phyloP scores from a whole-genome alignment of 768 basidiomycete genomes.

The Mycena albidolilacea region DNA sequence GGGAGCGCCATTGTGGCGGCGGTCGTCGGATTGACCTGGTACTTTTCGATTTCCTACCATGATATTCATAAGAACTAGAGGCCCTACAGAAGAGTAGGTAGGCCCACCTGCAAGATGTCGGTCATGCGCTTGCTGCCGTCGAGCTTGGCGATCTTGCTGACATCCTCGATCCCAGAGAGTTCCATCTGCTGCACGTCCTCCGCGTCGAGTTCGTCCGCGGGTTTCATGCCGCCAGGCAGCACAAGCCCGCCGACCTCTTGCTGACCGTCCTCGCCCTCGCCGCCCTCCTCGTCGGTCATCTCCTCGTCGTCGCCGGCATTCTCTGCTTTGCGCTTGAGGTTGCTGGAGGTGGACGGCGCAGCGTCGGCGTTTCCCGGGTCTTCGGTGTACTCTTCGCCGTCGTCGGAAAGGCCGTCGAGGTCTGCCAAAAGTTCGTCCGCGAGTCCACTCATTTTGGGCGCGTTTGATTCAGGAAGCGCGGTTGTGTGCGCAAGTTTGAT shows the following conservation, averaged over 20 bases:
- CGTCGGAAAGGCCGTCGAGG: conserved; percentile 88
- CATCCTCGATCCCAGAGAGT: conserved; percentile 86
- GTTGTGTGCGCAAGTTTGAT: conserved; percentile 6
- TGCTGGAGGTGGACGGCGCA: conserved; percentile 49
- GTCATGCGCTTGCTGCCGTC: conserved; percentile 89
- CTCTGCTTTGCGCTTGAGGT: conserved; percentile 77
- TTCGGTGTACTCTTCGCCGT: conserved; percentile 67
- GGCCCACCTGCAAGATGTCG: conserved; percentile 83
- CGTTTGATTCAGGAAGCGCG: conserved; percentile 17
- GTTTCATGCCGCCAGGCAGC: conserved; percentile 88
- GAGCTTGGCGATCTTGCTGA: conserved; percentile 89
- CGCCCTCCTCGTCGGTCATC: conserved; percentile 71
- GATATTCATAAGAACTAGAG: background rate
- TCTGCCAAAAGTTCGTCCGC: conserved; percentile 96
- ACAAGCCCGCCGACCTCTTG: conserved; percentile 72
- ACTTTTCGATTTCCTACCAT: conserved; percentile 89
- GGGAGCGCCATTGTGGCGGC: conserved; percentile 84
- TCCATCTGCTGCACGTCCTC: conserved; percentile 98
- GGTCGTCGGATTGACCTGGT: conserved; percentile 83
- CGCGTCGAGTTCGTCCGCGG: conserved; percentile 95
- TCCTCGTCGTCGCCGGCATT: conserved; percentile 62
- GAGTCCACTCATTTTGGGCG: conserved; percentile 75
- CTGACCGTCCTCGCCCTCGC: conserved; percentile 59
- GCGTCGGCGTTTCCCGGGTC: conserved; percentile 44
- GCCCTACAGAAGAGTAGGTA: background rate